phyloP scores from a whole-genome alignment of 2,329 filamentous ascomycete species.

The Fusarium pilosicola region DNA sequence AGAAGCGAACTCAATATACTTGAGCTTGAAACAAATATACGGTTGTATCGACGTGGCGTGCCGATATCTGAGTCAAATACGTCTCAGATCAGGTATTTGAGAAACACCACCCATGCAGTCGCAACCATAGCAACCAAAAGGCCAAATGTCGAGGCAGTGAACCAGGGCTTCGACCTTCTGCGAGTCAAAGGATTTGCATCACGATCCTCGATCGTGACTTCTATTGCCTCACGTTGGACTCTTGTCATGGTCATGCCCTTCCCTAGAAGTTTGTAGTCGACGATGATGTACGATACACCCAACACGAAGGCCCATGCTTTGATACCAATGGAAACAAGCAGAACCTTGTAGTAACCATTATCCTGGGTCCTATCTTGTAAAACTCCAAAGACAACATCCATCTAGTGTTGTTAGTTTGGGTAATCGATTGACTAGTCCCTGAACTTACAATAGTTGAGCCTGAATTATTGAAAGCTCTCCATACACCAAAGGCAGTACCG shows the following conservation, averaged over 20 bases:
- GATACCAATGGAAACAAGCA: neutral
- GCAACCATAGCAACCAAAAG: neutral
- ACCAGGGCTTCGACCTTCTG: neutral
- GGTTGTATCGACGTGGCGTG: fast-evolving
- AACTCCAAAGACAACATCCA: neutral
- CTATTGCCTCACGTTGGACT: neutral
- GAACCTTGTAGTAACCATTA: neutral
- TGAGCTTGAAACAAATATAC: neutral
- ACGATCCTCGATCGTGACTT: neutral
- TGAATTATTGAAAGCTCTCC: neutral
- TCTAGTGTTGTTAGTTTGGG: neutral
- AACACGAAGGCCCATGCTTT: neutral
- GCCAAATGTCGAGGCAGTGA: neutral
- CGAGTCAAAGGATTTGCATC: neutral
- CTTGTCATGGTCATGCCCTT: neutral
- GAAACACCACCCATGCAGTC: neutral
- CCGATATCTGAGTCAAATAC: fast-evolving
- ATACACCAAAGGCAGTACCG: neutral
- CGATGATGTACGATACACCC: neutral
- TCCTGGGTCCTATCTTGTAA: neutral
- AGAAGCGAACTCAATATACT: neutral
- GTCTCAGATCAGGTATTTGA: neutral
- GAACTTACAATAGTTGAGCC: neutral
- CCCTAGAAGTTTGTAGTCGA: neutral
- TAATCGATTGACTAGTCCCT: fast-evolving